phyloP scores from a whole-genome alignment of 306 rosid genomes.

The Astragalus membranaceus region DNA sequence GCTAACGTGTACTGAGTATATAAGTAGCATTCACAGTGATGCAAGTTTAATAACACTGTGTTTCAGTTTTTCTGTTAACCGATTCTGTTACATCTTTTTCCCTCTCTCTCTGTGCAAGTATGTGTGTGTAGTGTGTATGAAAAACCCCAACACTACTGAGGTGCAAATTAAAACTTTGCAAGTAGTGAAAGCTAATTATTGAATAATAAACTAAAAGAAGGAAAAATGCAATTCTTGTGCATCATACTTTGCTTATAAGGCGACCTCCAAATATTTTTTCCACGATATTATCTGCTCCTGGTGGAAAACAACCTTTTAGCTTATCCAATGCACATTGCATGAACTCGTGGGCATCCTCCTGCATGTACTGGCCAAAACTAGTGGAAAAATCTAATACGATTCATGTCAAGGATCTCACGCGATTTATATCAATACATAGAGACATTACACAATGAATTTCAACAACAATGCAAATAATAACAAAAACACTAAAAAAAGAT shows the following conservation, averaged over 20 bases:
- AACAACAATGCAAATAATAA: neutral
- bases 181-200: neutral
- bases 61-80: too few relatives aligned
- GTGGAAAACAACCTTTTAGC: slow-evolving; percentile 30
- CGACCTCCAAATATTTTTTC: slow-evolving; percentile 60
- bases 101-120: too few relatives aligned
- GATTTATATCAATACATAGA: too few relatives aligned
- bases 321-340: slow-evolving; percentile 56
- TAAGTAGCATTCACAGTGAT: too few relatives aligned
- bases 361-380: slow-evolving; percentile 36
- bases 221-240: neutral
- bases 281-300: slow-evolving; percentile 32
- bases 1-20: too few relatives aligned
- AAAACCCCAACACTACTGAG: too few relatives aligned
- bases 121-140: too few relatives aligned
- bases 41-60: too few relatives aligned
- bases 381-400: slow-evolving; percentile 48
- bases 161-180: too few relatives aligned
- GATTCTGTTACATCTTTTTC: too few relatives aligned
- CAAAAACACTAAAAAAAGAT: slow-evolving; percentile 29
- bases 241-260: slow-evolving; percentile 52
- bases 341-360: slow-evolving; percentile 86
- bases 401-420: slow-evolving; percentile 43
- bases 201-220: neutral
- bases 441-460: neutral